A percentile compares a stretch with the other conserved stretches of the same genome.
Evolutionary conservation across 768 basidiomycete species (phyloP).

Genomic region (Amanita muscaria): DNA sequence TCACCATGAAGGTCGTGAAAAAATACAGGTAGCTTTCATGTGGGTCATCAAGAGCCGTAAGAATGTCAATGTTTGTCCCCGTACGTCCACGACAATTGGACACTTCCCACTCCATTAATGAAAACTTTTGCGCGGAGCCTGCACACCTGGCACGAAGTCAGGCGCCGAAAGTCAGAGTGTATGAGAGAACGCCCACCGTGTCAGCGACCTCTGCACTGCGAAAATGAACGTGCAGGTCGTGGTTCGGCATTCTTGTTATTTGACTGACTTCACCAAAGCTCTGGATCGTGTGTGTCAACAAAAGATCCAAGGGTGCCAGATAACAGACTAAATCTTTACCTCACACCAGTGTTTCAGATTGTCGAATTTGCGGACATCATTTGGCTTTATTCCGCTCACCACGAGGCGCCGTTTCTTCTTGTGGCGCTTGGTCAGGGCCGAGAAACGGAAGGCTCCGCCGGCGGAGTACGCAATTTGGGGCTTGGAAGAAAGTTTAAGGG

Average conservation of each 20-base stretch:
- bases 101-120: constrained; percentile 70
- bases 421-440: constrained; percentile 32
- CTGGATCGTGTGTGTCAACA: constrained; percentile 24
- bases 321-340: constrained; percentile 28
- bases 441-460: constrained; percentile 23
- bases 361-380: constrained; percentile 56
- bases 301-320: background rate
- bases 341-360: constrained; percentile 71
- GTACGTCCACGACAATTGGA: constrained; percentile 65
- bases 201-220: constrained; percentile 71
- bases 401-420: constrained; percentile 60
- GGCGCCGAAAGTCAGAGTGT: background rate
- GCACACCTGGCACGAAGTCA: constrained; percentile 46
- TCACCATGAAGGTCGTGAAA: constrained; percentile 1
- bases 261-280: constrained; percentile 70
- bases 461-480: constrained; percentile 31
- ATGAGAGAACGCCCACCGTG: constrained; percentile 40
- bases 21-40: constrained; percentile 3
- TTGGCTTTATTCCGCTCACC: constrained; percentile 55
- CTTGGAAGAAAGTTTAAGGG: constrained; percentile 11
- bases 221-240: constrained; percentile 72
- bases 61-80: constrained; percentile 36
- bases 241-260: constrained; percentile 66
- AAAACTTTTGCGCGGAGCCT: constrained; percentile 68
- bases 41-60: background rate